Evolutionary conservation across 2,329 filamentous ascomycete species (phyloP).

Genomic region (Rhynchosporium agropyri): DNA sequence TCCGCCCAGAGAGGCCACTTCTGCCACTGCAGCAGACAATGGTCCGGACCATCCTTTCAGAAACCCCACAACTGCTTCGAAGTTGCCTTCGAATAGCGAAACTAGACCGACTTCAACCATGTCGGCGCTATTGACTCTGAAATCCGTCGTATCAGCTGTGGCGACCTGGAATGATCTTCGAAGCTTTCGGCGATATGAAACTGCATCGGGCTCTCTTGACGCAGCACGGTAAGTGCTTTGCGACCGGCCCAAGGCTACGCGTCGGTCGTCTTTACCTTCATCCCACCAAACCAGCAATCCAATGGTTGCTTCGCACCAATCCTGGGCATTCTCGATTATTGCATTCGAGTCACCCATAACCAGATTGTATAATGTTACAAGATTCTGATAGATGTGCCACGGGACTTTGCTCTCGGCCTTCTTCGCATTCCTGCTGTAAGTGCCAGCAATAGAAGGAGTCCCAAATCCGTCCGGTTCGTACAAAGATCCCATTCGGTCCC

Average conservation of each 20-base stretch:
- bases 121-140: constrained; percentile 76
- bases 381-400: constrained; percentile 85
- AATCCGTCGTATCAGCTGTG: constrained; percentile 67
- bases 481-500: constrained; percentile 43
- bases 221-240: constrained; percentile 38
- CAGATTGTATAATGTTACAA: constrained; percentile 79
- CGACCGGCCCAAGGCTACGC: constrained; percentile 36
- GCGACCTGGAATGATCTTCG: constrained; percentile 67
- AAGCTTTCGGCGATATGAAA: constrained; percentile 75
- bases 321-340: constrained; percentile 76
- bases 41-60: constrained; percentile 80
- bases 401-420: constrained; percentile 86
- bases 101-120: constrained; percentile 80
- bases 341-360: constrained; percentile 75
- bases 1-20: constrained; percentile 79
- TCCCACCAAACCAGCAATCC: constrained; percentile 92
- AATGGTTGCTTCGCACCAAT: constrained; percentile 90
- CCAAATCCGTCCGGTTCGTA: constrained; percentile 45
- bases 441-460: constrained; percentile 53
- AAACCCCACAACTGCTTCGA: constrained; percentile 74
- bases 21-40: constrained; percentile 75
- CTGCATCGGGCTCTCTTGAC: constrained; percentile 50
- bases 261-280: constrained; percentile 63
- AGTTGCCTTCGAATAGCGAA: constrained; percentile 79
- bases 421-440: constrained; percentile 66